Evolutionary conservation across 2,329 filamentous ascomycete species (phyloP), one percentile per base, ranked within the genome.

Genomic region (Colletotrichum spaethianum): DNA sequence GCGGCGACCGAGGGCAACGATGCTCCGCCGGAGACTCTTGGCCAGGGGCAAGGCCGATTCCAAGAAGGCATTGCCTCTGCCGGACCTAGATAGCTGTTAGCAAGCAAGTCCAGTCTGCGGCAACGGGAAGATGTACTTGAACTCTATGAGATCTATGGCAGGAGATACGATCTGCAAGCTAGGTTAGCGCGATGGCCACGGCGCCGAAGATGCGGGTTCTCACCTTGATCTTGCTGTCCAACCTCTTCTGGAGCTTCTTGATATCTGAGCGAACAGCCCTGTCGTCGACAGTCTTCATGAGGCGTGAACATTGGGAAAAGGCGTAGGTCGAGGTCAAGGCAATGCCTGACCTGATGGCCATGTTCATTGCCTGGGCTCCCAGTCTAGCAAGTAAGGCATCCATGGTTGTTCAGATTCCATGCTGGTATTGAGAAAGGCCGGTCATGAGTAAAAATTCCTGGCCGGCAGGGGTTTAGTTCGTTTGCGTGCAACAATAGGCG

Each of bases 101-200:
- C 40, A 31, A 36, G 28, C 20, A 33, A 16, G 31, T 20, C 16
- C 12, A 33, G n/a, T 59, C 20, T 31, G 38, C 8, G 38, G 8
- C 31, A 38, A 33, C 33, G 16, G 33, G 23, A 14, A 57, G 2
- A 75, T 87, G 76, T 81, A 93, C 92, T 96, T 96, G 77, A 98
- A 88, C 80, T 98, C 94, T 77, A 98, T 94, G 86, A 98, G 91
- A 79, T 98, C 94, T 78, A 97, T 96, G 12, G 94, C 93, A 0
- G 95, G 95, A 14, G 94, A 95, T 56, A 98, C 92, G 75, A 98
- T 94, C 91, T 94, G 74, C 26, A 70, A 57, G 23, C 42, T 4
- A 7, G 11, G 60, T 73, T 28, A 69, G 55, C 28, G 52, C 33
- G 28, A 28, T 4, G 36, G 12, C 38, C 18, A 18, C 14, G n/a